Percentiles rank a stretch among this genome's conserved stretches.
These are phyloP conservation scores for Phaeosphaeriaceae sp. DNA, from an alignment of 2,329 filamentous ascomycete genomes.

Conservation along the genomic window DNA sequence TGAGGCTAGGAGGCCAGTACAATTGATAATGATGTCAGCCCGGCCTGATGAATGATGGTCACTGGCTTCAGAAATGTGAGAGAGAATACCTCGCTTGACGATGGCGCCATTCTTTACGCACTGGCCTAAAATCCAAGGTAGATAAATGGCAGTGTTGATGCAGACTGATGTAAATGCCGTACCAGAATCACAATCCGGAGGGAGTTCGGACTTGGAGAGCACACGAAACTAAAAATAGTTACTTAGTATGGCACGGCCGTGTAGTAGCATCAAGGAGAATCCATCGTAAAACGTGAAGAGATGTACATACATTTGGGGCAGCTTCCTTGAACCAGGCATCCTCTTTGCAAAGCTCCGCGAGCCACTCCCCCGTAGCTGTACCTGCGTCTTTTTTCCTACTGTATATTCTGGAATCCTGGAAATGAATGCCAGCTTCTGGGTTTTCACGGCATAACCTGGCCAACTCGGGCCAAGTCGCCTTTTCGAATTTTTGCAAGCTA, in stretches of 20 bases:
- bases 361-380: conserved; percentile 62
- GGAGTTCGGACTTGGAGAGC: conserved; percentile 62
- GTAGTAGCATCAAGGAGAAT: background rate
- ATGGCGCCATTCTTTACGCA: conserved; percentile 76
- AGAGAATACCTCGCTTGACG: conserved; percentile 53
- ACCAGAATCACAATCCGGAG: conserved; percentile 71
- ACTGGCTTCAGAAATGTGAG: conserved; percentile 76
- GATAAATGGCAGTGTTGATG: conserved; percentile 88
- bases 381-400: conserved; percentile 69
- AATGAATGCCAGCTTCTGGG: conserved; percentile 81
- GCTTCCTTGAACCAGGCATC: conserved; percentile 77
- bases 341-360: conserved; percentile 69
- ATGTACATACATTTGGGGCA: conserved; percentile 68
- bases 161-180: conserved; percentile 83
- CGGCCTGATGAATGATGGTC: conserved; percentile 62
- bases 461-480: conserved; percentile 54
- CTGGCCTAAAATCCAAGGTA: conserved; percentile 83
- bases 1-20: conserved; percentile 77
- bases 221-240: conserved; percentile 61
- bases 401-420: conserved; percentile 67
- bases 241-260: too few relatives aligned
- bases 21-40: conserved; percentile 79
- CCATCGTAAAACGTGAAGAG: too few relatives aligned
- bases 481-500: conserved; percentile 49
- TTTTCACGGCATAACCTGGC: conserved; percentile 60